Percentiles rank a stretch among this genome's conserved stretches.
phyloP scores from a whole-genome alignment of 768 basidiomycete species.

The Kwoniella europaea region DNA sequence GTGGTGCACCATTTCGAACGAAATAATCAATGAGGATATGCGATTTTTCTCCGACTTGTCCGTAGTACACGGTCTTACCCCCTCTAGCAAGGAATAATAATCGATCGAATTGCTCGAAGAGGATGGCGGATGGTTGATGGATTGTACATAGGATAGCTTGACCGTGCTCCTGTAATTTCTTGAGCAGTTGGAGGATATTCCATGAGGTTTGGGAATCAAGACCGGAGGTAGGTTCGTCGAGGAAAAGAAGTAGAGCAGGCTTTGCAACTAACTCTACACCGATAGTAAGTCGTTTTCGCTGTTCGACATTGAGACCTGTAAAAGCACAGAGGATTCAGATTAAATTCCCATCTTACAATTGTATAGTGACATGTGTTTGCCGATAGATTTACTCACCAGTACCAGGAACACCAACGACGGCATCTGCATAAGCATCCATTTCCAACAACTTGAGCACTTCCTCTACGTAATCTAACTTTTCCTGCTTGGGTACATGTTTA shows the following conservation, averaged over 20 bases:
- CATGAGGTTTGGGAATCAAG: slow-evolving; percentile 82
- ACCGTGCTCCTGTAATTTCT: slow-evolving; percentile 60
- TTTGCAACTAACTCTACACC: slow-evolving; percentile 61
- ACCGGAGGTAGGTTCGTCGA: slow-evolving; percentile 63
- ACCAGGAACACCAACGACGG: slow-evolving; percentile 57
- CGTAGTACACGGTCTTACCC: slow-evolving; percentile 92
- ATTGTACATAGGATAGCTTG: slow-evolving; percentile 61
- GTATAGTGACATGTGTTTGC: not conserved
- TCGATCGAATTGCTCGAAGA: slow-evolving; percentile 81
- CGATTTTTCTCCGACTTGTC: slow-evolving; percentile 79
- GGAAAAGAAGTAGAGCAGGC: slow-evolving; percentile 60
- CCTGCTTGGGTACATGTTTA: slow-evolving; percentile 50
- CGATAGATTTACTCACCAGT: slow-evolving; percentile 41
- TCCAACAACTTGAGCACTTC: slow-evolving; percentile 61
- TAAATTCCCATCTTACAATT: too few species aligned
- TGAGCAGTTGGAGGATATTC: slow-evolving; percentile 69
- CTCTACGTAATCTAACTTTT: slow-evolving; percentile 60
- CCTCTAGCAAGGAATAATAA: slow-evolving; percentile 68
- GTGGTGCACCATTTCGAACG: slow-evolving; percentile 69
- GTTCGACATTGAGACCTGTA: slow-evolving; percentile 54
- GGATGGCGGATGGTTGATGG: slow-evolving; percentile 69
- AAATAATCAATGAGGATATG: slow-evolving; percentile 75
- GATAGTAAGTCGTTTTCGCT: slow-evolving; percentile 49
- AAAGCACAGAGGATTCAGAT: not conserved
- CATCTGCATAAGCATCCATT: slow-evolving; percentile 56